Base-by-base conservation (phyloP, 2,329 filamentous ascomycete species). In the Fusarium devonianum region DNA sequence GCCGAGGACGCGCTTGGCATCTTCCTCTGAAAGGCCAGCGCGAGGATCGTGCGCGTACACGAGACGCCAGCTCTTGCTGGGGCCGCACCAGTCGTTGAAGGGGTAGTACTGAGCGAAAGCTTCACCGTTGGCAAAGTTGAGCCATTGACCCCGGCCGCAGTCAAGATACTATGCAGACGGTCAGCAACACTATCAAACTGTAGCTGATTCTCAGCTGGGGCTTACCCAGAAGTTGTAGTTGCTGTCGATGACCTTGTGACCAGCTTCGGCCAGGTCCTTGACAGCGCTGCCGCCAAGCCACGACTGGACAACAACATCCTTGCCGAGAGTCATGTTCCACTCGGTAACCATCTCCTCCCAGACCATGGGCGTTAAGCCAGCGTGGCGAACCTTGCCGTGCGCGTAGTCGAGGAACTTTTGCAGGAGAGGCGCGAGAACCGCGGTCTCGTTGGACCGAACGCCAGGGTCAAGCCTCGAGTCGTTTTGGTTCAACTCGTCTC, bases 311-410 rank as follows among this genome's bases (percentile, higher is more conserved):
- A 95, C 78, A 1, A 89, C 85, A 63, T 92, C 85, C 11, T 79
- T 70, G 3, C 84, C 85, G 5, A 96, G 74, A 0, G 82, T 88
- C 34, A 94, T 74, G 67, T 92, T 89, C 87, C 90, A 96, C 17
- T 85, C 78, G 8, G 89, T 75, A 1, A 90, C 76, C 79, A 94
- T 91, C 71, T 96, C 92, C 70, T 96, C 90, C 92, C 92, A 96
- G 1, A 92, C 89, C 16, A 96, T 75, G 0, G 91, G 90, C 5
- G 80, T 82, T 40, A 96, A 73, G 4, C 87, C 87, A 5, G 80
- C 77, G 32, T 79, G 73, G 34, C 83, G 76, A 29, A 94, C 77
- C 34, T 85, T 82, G 21, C 72, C 77, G 69, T 92, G 88, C 63
- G 86, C 85, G 58, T 81, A 79, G 68, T 89, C 82, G 56, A 95